These are phyloP conservation scores for Plasmodium cynomolgi DNA, from an alignment of 169 alveolate genomes.

Conservation along the genomic window DNA sequence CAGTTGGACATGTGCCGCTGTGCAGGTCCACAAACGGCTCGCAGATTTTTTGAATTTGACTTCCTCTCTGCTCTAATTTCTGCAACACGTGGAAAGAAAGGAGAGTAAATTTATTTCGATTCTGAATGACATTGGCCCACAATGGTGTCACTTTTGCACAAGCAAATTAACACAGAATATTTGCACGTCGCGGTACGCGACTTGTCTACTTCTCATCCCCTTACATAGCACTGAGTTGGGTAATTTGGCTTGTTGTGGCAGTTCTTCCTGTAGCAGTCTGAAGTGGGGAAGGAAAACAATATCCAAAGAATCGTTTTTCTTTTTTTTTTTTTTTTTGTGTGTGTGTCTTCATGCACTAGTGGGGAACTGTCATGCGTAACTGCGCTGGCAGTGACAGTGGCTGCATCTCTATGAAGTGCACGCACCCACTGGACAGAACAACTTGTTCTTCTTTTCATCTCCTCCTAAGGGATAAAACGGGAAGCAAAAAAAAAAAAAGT, in stretches of 20 bases:
- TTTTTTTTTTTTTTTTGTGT: background rate
- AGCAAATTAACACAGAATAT: background rate
- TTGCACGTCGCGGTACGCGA: background rate
- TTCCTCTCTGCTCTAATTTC: slow-evolving; percentile 57
- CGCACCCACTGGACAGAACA: background rate
- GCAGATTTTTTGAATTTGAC: slow-evolving; percentile 22
- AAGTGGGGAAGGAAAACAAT: background rate
- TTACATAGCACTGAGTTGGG: slow-evolving; percentile 61
- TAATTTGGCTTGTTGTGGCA: slow-evolving; percentile 18
- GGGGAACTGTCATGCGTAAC: background rate
- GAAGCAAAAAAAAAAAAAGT: background rate
- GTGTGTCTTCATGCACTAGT: background rate
- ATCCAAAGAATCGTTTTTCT: background rate
- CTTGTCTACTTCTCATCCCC: background rate
- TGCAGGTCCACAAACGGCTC: slow-evolving; percentile 24
- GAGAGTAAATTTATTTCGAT: background rate
- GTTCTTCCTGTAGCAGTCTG: slow-evolving; percentile 13
- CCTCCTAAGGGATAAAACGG: background rate
- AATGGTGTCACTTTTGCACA: background rate
- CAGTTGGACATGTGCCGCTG: slow-evolving; percentile 23
- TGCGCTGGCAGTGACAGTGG: background rate
- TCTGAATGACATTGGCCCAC: background rate
- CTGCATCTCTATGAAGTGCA: background rate
- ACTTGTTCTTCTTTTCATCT: background rate
- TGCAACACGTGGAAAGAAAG: background rate